Percentiles rank a stretch among this genome's conserved stretches.
phyloP scores from a whole-genome alignment of 108 stramenopile genomes.

The Mediolabrus comicus region DNA sequence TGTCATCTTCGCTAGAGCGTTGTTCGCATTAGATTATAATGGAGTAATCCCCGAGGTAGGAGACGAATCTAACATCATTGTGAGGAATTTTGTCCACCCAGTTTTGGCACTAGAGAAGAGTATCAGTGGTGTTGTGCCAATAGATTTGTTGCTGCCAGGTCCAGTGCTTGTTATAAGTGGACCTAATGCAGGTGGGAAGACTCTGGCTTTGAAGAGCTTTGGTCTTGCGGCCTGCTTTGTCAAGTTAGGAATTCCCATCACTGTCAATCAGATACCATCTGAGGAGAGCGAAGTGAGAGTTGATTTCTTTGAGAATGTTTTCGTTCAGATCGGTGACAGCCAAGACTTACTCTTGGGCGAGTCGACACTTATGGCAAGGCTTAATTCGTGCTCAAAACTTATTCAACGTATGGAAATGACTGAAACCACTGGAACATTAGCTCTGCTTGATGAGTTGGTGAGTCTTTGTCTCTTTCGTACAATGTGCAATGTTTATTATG shows the following conservation, averaged over 20 bases:
- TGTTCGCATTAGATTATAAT: constrained; percentile 55
- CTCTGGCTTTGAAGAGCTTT: constrained; percentile 78
- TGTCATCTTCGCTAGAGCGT: constrained; percentile 69
- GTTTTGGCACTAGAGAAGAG: constrained; percentile 41
- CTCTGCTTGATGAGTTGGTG: constrained; percentile 77
- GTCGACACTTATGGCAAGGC: constrained; percentile 72
- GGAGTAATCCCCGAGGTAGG: constrained; percentile 49
- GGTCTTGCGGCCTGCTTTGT: constrained; percentile 54
- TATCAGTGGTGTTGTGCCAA: constrained; percentile 49
- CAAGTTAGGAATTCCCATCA: constrained; percentile 59
- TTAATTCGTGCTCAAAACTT: constrained; percentile 58
- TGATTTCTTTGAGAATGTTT: constrained; percentile 64
- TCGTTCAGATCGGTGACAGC: constrained; percentile 71
- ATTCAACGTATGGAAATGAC: constrained; percentile 29
- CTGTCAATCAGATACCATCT: not conserved
- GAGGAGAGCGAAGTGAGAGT: constrained; percentile 28
- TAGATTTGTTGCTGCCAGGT: constrained; percentile 56
- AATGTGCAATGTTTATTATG: too few relatives aligned
- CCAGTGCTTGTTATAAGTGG: constrained; percentile 65
- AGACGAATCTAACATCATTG: constrained; percentile 37
- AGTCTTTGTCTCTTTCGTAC: too few relatives aligned
- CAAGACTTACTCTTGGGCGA: constrained; percentile 65
- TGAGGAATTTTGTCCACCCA: constrained; percentile 57
- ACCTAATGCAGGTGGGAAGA: constrained; percentile 82
- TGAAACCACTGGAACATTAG: constrained; percentile 21